A percentile compares a stretch with the other conserved stretches of the same genome.
These are phyloP conservation scores for Melastoma candidum DNA, from an alignment of 441 rosid species.

Conservation along the genomic window DNA sequence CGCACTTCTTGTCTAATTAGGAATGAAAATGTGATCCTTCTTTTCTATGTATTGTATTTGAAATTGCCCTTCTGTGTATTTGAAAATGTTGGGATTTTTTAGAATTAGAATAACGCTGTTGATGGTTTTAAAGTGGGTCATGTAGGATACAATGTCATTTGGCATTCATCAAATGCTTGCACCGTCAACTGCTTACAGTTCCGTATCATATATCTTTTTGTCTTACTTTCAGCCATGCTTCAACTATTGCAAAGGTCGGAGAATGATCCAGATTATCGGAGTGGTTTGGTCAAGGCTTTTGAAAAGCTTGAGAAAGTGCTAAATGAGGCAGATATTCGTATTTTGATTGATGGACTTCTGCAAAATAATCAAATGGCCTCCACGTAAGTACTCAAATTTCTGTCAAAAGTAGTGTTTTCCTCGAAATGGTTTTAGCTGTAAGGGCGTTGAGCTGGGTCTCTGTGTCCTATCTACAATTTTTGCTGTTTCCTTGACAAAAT, in stretches of 20 bases:
- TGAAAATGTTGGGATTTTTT: too few species aligned
- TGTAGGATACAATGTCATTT: conserved; percentile 1
- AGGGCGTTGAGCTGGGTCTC: too few species aligned
- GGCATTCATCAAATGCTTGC: neutral
- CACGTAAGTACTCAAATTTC: conserved; percentile 31
- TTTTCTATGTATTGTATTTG: too few species aligned
- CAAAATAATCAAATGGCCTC: conserved; percentile 38
- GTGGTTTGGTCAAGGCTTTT: conserved; percentile 37
- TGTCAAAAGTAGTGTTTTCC: too few species aligned
- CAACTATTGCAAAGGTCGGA: conserved; percentile 37
- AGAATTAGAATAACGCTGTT: too few species aligned
- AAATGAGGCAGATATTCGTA: conserved; percentile 50
- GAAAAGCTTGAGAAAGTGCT: conserved; percentile 57
- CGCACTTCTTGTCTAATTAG: too few species aligned
- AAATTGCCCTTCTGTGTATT: too few species aligned
- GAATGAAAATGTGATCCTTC: too few species aligned
- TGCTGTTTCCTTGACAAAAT: too few species aligned
- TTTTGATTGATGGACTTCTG: conserved; percentile 36
- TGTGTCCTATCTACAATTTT: too few species aligned
- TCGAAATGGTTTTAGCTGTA: too few species aligned
- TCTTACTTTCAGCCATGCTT: conserved; percentile 43
- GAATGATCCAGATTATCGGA: conserved; percentile 21
- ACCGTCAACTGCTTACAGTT: conserved; percentile 9
- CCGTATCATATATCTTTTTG: conserved; percentile 11
- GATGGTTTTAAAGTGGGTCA: neutral